Evolutionary conservation across 495 filamentous ascomycete species (phyloP), one percentile per base, ranked within the genome.

Genomic region (Eremomyces bilateralis): DNA sequence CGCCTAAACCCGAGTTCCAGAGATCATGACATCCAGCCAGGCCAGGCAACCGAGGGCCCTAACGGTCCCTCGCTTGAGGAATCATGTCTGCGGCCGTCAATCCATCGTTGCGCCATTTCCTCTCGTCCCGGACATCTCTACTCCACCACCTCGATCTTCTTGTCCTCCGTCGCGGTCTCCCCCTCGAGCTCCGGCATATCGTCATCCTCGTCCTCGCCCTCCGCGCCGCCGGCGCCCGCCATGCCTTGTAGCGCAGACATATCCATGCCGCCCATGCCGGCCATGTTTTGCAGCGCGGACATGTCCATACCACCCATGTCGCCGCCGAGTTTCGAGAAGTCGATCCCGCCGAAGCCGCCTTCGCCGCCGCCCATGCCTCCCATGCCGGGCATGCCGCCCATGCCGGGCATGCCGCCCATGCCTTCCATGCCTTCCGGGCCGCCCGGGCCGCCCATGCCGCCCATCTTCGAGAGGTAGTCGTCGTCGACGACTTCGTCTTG

Each of bases 401-500:
- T 41, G 63, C 59, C 30, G n/a, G n/a, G n/a, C n/a, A n/a, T n/a
- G n/a, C n/a, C n/a, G n/a, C n/a, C n/a, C n/a, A 41, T 41, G 63
- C 59, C 30, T n/a, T n/a, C n/a, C n/a, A n/a, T n/a, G n/a, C n/a
- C n/a, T n/a, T n/a, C n/a, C n/a, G n/a, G n/a, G n/a, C n/a, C n/a
- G n/a, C n/a, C n/a, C n/a, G n/a, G n/a, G n/a, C 64, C 69, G 20
- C 65, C 76, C 48, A 78, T 66, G 41, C 73, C 71, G 41, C 65
- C 74, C 53, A 85, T 72, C 53, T 66, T 63, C 52, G 60, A 62
- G 46, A 66, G 66, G 43, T 65, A 67, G 44, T 56, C 54, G 51
- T 91, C 81, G 21, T 93, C 82, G 24, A 93, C 85, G 16, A 64
- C 73, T 48, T 76, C 81, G 48, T 94, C 78, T 61, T 97, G 88